Evolutionary conservation across 495 filamentous ascomycete genomes (phyloP), one percentile per base, ranked within the genome.

Genomic region (Tuber calosporum): DNA sequence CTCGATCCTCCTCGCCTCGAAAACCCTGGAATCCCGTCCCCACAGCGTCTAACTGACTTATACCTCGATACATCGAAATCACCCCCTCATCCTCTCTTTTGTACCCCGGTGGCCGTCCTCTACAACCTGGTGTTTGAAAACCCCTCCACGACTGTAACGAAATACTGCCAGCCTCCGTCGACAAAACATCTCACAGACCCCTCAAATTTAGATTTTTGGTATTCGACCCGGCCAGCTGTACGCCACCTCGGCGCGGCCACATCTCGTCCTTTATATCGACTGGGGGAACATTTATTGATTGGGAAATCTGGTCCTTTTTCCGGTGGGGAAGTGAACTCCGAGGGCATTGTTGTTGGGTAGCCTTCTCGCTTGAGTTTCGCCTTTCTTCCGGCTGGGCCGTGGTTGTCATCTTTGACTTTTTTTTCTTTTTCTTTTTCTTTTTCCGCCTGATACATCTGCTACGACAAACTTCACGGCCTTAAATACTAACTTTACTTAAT

Each of bases 341-440:
- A 75, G 53, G 73, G 58, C 30, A 70, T 48, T 71, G 48, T 73
- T 77, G 72, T 70, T 72, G 68, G 74, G 70, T 72, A 45, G 37
- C 69, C 75, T 73, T 70, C 76, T 71, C 73, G 45, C 39, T 80
- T 75, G 77, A 75, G 70, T 73, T 73, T 78, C 79, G 75, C 66
- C 71, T 80, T 74, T 72, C 75, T 70, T 76, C 76, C 79, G 79
- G 79, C 79, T 81, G 79, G 79, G 74, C 79, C 79, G 79, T 79
- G 79, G 75, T 81, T 81, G 74, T 69, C 43, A 80, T 78, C 75
- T 48, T 72, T 69, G 74, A 48, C 70, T 70, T 76, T 69, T 69
- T 20, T 71, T 74, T 72, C 67, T 36, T 53, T 79, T 72, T 70
- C 67, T 45, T 48, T 79, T 74, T 74, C 68, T 69, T 34, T 71